Percentiles rank a stretch among this genome's conserved stretches.
Conservation (phyloP, 116 monocot species). For the Iris pallida region DNA sequence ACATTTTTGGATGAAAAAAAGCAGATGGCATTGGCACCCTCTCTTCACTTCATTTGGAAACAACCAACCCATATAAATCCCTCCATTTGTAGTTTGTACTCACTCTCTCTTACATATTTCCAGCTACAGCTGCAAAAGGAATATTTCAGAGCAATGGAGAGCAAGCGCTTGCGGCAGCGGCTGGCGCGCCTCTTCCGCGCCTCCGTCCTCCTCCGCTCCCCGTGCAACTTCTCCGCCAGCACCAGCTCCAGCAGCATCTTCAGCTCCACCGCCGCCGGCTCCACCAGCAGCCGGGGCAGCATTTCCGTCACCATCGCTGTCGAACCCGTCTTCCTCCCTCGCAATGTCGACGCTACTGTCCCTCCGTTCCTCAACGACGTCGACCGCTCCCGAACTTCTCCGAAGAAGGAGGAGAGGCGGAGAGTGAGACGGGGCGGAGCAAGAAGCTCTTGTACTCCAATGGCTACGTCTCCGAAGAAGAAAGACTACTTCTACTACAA, state of each 20-base stretch:
- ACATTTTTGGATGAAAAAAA: too few relatives aligned
- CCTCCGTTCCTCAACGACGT: slow-evolving; percentile 1
- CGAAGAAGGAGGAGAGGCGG: too few relatives aligned
- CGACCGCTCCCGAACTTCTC: slow-evolving; percentile 18
- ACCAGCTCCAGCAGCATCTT: slow-evolving; percentile 6
- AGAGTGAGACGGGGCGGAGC: too few relatives aligned
- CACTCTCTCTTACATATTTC: too few relatives aligned
- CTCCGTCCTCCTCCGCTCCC: slow-evolving; percentile 17
- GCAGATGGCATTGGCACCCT: too few relatives aligned
- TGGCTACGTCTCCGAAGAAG: slow-evolving; percentile 10
- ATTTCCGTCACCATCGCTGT: neutral
- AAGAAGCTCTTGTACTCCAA: too few relatives aligned
- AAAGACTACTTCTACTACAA: too few relatives aligned
- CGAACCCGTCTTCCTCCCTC: slow-evolving; percentile 32
- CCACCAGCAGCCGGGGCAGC: slow-evolving; percentile 12
- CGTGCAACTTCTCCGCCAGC: slow-evolving; percentile 17
- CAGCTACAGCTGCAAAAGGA: too few relatives aligned
- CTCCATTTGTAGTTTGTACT: too few relatives aligned
- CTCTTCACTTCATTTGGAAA: too few relatives aligned
- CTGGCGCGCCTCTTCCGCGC: slow-evolving; percentile 35
- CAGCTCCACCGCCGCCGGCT: slow-evolving; percentile 5
- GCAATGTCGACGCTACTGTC: slow-evolving; percentile 12
- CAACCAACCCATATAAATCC: too few relatives aligned
- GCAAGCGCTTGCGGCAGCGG: slow-evolving; percentile 22
- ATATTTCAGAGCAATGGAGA: slow-evolving; percentile 19